phyloP scores from a whole-genome alignment of 495 filamentous ascomycete species.

The Aspergillus biplanus region DNA sequence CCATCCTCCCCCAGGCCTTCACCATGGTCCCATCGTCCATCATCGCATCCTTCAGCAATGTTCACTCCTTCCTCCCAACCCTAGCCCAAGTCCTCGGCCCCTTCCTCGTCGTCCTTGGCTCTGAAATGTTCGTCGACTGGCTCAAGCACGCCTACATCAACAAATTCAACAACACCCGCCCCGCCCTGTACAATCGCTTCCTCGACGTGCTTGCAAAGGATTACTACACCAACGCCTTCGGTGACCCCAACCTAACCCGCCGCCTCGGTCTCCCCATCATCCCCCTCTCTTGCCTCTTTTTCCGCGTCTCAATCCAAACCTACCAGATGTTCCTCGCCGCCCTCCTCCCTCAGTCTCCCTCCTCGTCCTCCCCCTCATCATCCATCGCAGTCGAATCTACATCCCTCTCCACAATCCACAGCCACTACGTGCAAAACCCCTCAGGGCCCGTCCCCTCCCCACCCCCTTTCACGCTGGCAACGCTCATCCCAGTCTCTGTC shows the following conservation, averaged over 20 bases:
- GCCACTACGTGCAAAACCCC: conserved; percentile 43
- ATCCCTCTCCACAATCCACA: conserved; percentile 63
- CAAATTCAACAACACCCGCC: conserved; percentile 97
- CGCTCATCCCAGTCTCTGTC: conserved; percentile 39
- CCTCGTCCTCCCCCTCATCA: conserved; percentile 69
- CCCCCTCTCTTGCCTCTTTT: conserved; percentile 91
- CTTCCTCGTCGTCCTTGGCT: conserved; percentile 89
- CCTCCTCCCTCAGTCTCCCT: conserved; percentile 72
- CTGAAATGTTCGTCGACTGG: conserved; percentile 97
- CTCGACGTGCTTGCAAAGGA: conserved; percentile 94
- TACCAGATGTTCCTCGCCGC: conserved; percentile 98
- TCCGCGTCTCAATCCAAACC: conserved; percentile 90
- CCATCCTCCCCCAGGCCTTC: conserved; percentile 82
- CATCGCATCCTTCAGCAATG: conserved; percentile 47
- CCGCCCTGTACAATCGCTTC: conserved; percentile 84
- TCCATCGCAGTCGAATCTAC: conserved; percentile 69
- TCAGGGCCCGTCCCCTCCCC: conserved; percentile 32
- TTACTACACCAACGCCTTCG: conserved; percentile 96
- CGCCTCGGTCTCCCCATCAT: conserved; percentile 91
- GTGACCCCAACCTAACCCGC: conserved; percentile 84
- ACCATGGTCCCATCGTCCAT: conserved; percentile 74
- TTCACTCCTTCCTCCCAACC: conserved; percentile 61
- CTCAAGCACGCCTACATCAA: conserved; percentile 96
- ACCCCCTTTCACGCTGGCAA: conserved; percentile 42
- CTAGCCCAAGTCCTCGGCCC: conserved; percentile 87